Conservation (phyloP, 257 asterid genomes). For the Plantago ovata region DNA sequence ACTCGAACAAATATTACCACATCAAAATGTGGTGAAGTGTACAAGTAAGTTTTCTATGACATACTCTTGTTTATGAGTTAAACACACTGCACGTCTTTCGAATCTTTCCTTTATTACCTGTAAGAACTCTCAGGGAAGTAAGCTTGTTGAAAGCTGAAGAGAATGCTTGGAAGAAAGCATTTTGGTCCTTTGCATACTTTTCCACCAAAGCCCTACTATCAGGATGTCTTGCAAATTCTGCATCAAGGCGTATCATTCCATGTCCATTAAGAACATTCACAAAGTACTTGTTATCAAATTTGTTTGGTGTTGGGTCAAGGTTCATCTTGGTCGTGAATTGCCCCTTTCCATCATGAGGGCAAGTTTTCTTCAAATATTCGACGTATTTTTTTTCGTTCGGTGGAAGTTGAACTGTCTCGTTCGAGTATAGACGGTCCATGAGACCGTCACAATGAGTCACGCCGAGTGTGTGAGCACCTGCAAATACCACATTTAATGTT, state of each 20-base stretch:
- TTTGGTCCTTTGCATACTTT: slow-evolving; percentile 15
- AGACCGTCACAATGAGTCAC: slow-evolving; percentile 28
- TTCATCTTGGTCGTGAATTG: slow-evolving; percentile 11
- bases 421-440: slow-evolving; percentile 19
- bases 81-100: no score
- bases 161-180: neutral
- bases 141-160: neutral
- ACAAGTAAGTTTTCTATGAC: no score
- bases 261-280: slow-evolving; percentile 20
- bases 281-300: slow-evolving; percentile 29
- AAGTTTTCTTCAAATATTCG: slow-evolving; percentile 13
- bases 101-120: neutral
- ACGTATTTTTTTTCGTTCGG: slow-evolving; percentile 10
- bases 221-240: slow-evolving; percentile 27
- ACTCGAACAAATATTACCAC: no score
- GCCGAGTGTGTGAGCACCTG: slow-evolving; percentile 40
- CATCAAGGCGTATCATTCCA: slow-evolving; percentile 24
- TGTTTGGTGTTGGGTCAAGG: slow-evolving; percentile 18
- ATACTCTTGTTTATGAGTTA: no score
- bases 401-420: slow-evolving; percentile 11
- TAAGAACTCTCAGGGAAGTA: neutral
- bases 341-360: slow-evolving; percentile 19
- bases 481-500: neutral
- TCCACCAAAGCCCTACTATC: slow-evolving; percentile 20
- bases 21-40: no score